Evolutionary conservation across 306 rosid species (phyloP), one percentile per base, ranked within the genome.

Genomic region (Prunus padus): DNA sequence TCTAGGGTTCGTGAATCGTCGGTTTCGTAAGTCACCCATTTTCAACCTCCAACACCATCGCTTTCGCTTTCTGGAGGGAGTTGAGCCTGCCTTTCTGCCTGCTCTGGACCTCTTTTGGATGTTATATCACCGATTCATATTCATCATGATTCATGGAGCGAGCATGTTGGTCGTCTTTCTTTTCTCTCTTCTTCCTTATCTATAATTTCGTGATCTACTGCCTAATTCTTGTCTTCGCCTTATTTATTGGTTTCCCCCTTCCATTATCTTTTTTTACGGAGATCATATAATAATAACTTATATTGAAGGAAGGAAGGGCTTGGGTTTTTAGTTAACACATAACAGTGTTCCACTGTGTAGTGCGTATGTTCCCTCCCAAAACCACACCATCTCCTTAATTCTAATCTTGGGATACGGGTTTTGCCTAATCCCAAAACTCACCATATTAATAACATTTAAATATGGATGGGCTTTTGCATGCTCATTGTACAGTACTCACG

Each of bases 301-400:
- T 72, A 66, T 63, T 65, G n/a, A n/a, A n/a, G n/a, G n/a, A n/a
- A n/a, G n/a, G n/a, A n/a, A n/a, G n/a, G 79, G 33, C 33, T 4
- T 0, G 2, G n/a, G 14, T 26, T 61, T 61, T 61, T 14, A 23
- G 66, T 61, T 18, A 64, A 19, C 26, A 33, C 26, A 8, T 30
- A 31, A 5, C 2, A 5, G 42, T 37, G 42, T 37, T 37, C 42
- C 26, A 18, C 47, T 33, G 26, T 19, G 68, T 19, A 19, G 26
- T 82, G 65, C 72, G n/a, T 69, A 45, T 83, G 83, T 83, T 66
- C 79, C 83, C 83, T 59, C 55, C 75, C 33, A 25, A 22, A 56
- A 54, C 78, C 42, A 59, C 81, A 66, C 8, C 37, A 9, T 14
- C 23, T 49, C 0, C 31, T 5, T 15, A 62, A 10, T 54, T 50